Evolutionary conservation across 495 filamentous ascomycete genomes (phyloP), one percentile per base, ranked within the genome.

Genomic region (Lepraria neglecta): DNA sequence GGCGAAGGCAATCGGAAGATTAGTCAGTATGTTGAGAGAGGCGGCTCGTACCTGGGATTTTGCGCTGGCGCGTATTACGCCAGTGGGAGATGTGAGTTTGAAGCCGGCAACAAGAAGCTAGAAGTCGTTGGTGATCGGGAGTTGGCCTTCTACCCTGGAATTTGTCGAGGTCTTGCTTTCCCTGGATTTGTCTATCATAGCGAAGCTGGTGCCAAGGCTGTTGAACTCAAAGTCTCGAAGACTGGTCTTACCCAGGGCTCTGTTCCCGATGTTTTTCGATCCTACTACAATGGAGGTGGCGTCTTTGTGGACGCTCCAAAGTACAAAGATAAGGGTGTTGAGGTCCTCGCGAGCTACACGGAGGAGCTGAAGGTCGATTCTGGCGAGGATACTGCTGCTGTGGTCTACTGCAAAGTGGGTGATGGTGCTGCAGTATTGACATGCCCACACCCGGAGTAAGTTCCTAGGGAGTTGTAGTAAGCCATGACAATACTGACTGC

Each of bases 21-120:
- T 70, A 75, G 77, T 19, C 85, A 91, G 62, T 98, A 87, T 70
- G 89, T 98, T 50, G 86, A 87, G 57, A 75, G 82, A n/a, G 94
- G 94, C 12, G 94, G 94, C 5, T 73, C 77, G 2, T 98, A 92
- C 69, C 78, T 97, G 24, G 95, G 94, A 5, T 84, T 98, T 63
- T 98, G 94, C 68, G 95, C 95, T 43, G 94, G 94, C 12, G 94
- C 89, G 6, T 98, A 97, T 73, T 98, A 96, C 67, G 95, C 88
- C 4, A 83, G 77, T 61, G 74, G 79, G 55, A 76, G 77, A 56
- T 96, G 92, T 67, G 95, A 97, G 68, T 98, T 97, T 60, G 92
- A 97, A 73, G 85, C 92, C 3, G 90, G 90, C 3, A 83, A 94
- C 69, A 81, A 81, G 64, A 79, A 80, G 31, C 78, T 97, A 73